phyloP scores from a whole-genome alignment of 352 stramenopile genomes.

The Stramenopiles sp. region DNA sequence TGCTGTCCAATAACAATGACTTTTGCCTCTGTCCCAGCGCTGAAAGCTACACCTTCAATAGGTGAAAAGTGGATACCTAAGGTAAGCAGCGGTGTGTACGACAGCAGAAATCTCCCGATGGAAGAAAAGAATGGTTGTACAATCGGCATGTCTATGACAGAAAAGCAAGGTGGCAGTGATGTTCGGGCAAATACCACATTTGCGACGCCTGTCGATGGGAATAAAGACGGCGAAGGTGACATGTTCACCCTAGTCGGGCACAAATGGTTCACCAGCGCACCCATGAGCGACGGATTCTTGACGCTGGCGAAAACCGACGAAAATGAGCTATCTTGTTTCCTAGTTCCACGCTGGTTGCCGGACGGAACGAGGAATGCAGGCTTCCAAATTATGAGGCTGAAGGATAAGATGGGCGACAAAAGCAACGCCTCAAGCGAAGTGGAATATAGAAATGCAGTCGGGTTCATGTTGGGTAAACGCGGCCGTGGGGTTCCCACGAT shows the following conservation, averaged over 20 bases:
- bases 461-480: conserved; percentile 15
- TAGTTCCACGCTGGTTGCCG: conserved; percentile 20
- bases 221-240: conserved; percentile 12
- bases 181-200: conserved; percentile 21
- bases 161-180: conserved; percentile 25
- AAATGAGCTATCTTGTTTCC: conserved; percentile 18
- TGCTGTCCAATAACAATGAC: conserved; percentile 24
- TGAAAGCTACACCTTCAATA: neutral
- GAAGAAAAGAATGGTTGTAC: conserved; percentile 20
- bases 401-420: conserved; percentile 22
- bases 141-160: conserved; percentile 24
- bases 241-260: conserved; percentile 16
- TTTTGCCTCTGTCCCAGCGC: conserved; percentile 19
- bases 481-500: conserved; percentile 21
- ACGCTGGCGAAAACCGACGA: conserved; percentile 16
- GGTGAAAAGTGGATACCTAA: conserved; percentile 14
- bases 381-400: conserved; percentile 21
- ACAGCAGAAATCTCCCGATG: conserved; percentile 16
- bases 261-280: conserved; percentile 25
- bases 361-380: conserved; percentile 16
- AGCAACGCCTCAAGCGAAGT: conserved; percentile 22
- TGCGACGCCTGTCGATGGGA: conserved; percentile 16
- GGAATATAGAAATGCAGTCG: conserved; percentile 22
- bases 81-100: conserved; percentile 14
- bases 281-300: conserved; percentile 19